Evolutionary conservation across 345 rosid species (phyloP).

Genomic region (Eucalyptus curtisii): DNA sequence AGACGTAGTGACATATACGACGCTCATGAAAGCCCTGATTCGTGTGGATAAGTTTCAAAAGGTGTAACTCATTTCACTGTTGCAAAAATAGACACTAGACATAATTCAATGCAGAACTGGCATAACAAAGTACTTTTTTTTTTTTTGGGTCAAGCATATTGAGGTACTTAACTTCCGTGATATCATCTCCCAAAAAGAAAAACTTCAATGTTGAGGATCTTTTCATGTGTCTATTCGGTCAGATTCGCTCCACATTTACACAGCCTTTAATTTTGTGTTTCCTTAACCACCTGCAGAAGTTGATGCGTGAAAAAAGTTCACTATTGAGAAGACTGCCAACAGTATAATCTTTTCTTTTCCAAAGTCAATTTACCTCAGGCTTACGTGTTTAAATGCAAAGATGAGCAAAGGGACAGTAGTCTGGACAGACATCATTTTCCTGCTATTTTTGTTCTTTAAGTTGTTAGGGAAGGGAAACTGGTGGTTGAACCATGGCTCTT

Average conservation of each 20-base stretch:
- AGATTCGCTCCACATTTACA: neutral
- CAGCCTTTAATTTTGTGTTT: neutral
- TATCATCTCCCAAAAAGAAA: neutral
- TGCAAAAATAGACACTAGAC: neutral
- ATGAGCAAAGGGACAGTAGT: neutral
- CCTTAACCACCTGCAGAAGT: neutral
- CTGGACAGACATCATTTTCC: neutral
- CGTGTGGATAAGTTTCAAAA: slow-evolving; percentile 76
- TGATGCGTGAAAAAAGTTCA: neutral
- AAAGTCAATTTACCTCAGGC: neutral
- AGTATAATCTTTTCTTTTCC: neutral
- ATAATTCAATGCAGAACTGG: neutral
- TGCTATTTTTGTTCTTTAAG: neutral
- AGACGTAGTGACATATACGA: slow-evolving; percentile 91
- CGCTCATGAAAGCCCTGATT: slow-evolving; percentile 88
- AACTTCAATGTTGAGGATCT: neutral
- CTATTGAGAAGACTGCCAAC: neutral
- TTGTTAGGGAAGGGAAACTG: neutral
- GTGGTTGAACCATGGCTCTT: neutral
- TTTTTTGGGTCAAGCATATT: neutral
- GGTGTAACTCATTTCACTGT: slow-evolving; percentile 23
- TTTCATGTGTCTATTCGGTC: neutral
- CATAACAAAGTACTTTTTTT: neutral
- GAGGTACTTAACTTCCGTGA: neutral
- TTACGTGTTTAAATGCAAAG: neutral